Conservation (phyloP, 2,329 filamentous ascomycete species). For the Colletotrichum liriopes region DNA sequence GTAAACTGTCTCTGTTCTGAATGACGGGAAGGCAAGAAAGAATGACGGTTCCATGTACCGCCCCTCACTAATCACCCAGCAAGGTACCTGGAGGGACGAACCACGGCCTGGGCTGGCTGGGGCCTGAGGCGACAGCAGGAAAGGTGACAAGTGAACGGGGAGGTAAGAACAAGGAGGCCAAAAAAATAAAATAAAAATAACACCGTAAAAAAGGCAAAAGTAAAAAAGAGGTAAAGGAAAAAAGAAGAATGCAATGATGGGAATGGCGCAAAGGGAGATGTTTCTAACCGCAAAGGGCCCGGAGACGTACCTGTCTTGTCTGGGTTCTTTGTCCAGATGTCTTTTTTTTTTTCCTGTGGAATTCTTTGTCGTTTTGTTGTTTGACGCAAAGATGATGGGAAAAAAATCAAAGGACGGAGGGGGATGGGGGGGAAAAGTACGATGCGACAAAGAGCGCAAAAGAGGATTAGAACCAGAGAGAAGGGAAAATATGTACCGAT, state of each 20-base stretch:
- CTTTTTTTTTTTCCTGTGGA: background rate
- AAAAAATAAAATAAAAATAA: background rate
- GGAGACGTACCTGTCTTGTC: slow-evolving; percentile 8
- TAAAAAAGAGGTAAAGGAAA: background rate
- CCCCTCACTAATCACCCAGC: background rate
- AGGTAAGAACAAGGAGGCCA: background rate
- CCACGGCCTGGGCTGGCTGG: slow-evolving; percentile 1
- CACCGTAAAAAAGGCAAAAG: background rate
- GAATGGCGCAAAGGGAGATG: background rate
- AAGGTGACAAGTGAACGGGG: background rate
- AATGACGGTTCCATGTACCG: slow-evolving; percentile 10
- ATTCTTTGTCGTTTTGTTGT: slow-evolving; percentile 21
- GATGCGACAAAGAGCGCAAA: slow-evolving; percentile 21
- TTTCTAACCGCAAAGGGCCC: too few species aligned
- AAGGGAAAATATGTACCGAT: slow-evolving; percentile 14
- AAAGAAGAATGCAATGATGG: background rate
- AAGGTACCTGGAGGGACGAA: slow-evolving; percentile 16
- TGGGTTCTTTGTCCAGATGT: background rate
- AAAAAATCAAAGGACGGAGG: slow-evolving; percentile 1
- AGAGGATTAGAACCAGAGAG: slow-evolving; percentile 20
- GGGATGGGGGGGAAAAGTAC: background rate
- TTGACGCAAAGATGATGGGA: slow-evolving; percentile 20
- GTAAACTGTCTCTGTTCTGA: background rate
- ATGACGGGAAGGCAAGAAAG: slow-evolving; percentile 5
- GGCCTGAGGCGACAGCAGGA: background rate